These are phyloP conservation scores for Capronia americana DNA, from an alignment of 2,329 filamentous ascomycete genomes.

Conservation along the genomic window DNA sequence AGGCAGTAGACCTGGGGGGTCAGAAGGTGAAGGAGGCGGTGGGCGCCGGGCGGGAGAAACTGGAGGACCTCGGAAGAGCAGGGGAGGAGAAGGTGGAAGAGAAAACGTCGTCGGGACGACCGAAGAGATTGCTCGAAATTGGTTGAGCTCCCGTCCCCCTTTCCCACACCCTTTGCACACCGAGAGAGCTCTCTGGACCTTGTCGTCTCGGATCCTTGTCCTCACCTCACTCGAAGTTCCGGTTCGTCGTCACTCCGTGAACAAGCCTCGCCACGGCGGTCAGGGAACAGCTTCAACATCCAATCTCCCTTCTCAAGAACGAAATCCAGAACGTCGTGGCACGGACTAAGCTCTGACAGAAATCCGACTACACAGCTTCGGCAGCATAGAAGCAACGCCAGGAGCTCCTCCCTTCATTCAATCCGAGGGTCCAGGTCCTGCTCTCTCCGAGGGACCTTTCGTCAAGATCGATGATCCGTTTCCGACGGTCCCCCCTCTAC, in stretches of 20 bases:
- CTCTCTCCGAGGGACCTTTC: background rate
- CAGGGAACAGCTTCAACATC: background rate
- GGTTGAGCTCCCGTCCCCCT: constrained; percentile 20
- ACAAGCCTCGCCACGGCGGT: background rate
- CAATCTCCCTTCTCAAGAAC: background rate
- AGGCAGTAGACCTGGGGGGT: background rate
- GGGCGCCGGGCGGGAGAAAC: constrained; percentile 1
- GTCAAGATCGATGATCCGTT: background rate
- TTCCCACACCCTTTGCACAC: background rate
- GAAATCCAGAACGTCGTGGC: background rate
- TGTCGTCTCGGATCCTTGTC: background rate
- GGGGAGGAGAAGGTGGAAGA: constrained; percentile 19
- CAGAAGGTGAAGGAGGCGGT: constrained; percentile 11
- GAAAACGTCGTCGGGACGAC: constrained; percentile 15
- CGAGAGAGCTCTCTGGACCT: background rate
- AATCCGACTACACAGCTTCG: background rate
- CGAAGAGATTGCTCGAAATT: constrained; percentile 30
- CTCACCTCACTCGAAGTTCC: background rate
- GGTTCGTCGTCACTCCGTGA: background rate
- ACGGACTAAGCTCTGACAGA: background rate
- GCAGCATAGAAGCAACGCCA: background rate
- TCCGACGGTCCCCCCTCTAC: background rate
- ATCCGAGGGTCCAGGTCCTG: background rate
- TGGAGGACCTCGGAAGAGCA: constrained; percentile 7
- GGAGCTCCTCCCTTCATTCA: background rate